Base-by-base conservation (phyloP, 805 yeast species). In the Wickerhamomyces strasburgensis region DNA sequence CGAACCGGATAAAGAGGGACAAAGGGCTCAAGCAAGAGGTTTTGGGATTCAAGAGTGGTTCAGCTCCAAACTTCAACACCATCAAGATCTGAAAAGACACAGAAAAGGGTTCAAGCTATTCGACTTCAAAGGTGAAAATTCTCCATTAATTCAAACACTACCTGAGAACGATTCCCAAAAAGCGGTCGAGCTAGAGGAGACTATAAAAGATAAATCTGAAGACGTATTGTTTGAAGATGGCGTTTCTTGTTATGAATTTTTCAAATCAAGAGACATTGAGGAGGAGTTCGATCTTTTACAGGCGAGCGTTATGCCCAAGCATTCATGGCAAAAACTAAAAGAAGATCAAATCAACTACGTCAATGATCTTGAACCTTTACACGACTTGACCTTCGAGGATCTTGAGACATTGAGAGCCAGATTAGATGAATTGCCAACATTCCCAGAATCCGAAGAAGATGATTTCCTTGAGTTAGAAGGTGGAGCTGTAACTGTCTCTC, bases 391-490 rank as follows among this genome's bases (percentile, higher is more conserved):
- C 7, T 29, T 15, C 19, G 39, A 39, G 15, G 27, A 25, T 10
- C 43, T 42, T 14, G 27, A 36, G 23, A 10, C 17, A 15, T 39
- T 42, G 39, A 36, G 15, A 5, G 13, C 28, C 25, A n/a, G 27
- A 11, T 10, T 38, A 3, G 27, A 27, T 17, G 15, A 14, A 1
- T 10, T 33, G 5, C 40, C 40, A 11, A 9, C 17, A 15, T 31
- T 37, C 19, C 9, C 30, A 5, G 34, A 19, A 14, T 38, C 33
- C 9, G 19, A 27, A 13, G 36, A 29, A 11, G 29, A 29, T 9
- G 26, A 24, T 27, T 27, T 28, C 5, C 6, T 15, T 29, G 25
- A 35, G n/a, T 11, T 14, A 18, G 21, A 31, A 15, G 21, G 28
- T 25, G 4, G 19, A 11, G 27, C 9, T 6, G 19, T 31, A 23